Evolutionary conservation across 192 early-diverging fungal genomes (phyloP), one percentile per base, ranked within the genome.

Genomic region (Linderina pennispora): DNA sequence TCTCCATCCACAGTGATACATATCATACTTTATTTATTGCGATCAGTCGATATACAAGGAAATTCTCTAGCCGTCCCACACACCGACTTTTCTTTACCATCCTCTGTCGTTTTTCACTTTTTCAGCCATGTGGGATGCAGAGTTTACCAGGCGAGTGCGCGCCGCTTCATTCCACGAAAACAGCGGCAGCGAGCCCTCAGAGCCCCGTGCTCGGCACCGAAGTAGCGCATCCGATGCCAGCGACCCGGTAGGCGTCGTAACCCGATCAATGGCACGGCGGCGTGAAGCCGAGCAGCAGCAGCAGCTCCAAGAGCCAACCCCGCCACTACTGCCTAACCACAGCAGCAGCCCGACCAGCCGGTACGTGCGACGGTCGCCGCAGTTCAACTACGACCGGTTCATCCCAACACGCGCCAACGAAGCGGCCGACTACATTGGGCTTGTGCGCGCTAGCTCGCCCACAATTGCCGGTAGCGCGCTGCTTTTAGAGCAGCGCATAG

Each of bases 361-460:
- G 25, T 54, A 70, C n/a, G 50, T 62, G 24, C 58, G 60, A 9
- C 55, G 67, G 26, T 55, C 60, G 21, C 55, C 67, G 10, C 55
- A 62, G 44, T 71, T 58, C 52, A 62, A 62, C 36, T 71, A 71
- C 52, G 67, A 71, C 49, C 55, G 67, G 48, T 71, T 71, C 23
- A 71, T 71, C 15, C 67, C 67, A 15, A 36, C 62, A 28, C 66
- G 66, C n/a, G 26, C 45, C 21, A 45, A 54, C 34, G 53, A 59
- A 9, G 35, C 41, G 5, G 43, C 28, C n/a, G 49, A 28, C 4
- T n/a, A n/a, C n/a, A n/a, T 32, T 60, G 60, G 5, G 40, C 45
- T 16, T 59, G 52, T 22, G 31, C 61, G 26, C 60, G 61, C 14
- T 15, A 23, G 2, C 31, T 36, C 5, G 23, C 22, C 15, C 43